Base-by-base conservation (phyloP, 257 asterid genomes). In the Rubia yunnanensis region DNA sequence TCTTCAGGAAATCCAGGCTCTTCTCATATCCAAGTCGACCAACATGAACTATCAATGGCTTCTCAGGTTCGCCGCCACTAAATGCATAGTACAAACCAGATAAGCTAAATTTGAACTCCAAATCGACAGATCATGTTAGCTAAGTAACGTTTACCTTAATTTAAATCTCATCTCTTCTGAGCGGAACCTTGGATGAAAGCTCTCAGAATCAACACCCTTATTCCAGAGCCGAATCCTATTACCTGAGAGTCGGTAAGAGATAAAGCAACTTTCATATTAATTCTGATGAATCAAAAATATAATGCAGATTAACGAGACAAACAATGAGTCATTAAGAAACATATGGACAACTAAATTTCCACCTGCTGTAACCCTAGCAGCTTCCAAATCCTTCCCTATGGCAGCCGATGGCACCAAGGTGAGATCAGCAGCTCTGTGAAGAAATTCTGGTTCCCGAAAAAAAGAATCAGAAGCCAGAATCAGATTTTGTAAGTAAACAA, bases 151-250 rank as follows among this genome's bases (percentile, higher is more conserved):
- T 38, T 46, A 85, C 96, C 97, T 87, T 68, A 92, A 73, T 74
- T 85, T 79, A 41, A 77, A 30, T 60, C 98, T 85, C 98, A 92
- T 92, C 72, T 86, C 96, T 1, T 76, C 79, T 54, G 84, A 78
- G 64, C 76, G 80, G 77, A 81, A 89, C 61, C 75, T 76, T 10
- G 98, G 98, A 61, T 89, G 84, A 68, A 92, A 92, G 78, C 96
- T 89, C 69, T 89, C 97, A 10, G 97, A 89, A 80, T 92, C 98
- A 22, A 89, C 97, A 64, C 98, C 98, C 88, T 92, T 92, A 69
- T 85, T 87, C 98, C 98, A 92, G 26, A 89, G 88, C 56, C 98
- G 98, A 63, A 89, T 84, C 77, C 75, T 80, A 82, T 84, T 83
- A 31, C 78, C 97, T 87, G 91, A 64, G 64, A 69, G 46, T 50